Base-by-base conservation (phyloP, 2,329 filamentous ascomycete species). In the Tolypocladium pustulatum region DNA sequence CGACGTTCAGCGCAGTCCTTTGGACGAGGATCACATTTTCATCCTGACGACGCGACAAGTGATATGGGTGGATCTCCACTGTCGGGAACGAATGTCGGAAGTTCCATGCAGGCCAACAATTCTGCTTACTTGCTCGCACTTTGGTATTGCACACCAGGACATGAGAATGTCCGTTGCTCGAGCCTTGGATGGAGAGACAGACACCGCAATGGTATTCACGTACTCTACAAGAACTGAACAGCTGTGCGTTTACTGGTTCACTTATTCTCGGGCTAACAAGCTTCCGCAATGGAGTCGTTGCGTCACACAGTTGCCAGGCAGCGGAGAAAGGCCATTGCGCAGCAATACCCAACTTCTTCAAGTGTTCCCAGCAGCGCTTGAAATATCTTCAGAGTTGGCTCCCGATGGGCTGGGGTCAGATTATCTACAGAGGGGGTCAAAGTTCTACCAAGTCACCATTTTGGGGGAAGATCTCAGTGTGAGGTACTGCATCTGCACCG, bases 11-110 rank as follows among this genome's bases (percentile, higher is more conserved):
- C 64, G 70, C 10, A 81, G 81, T 59, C 76, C 78, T 1, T 65
- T 69, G 2, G 72, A 78, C 57, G 71, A 74, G 6, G 72, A 75
- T 32, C 77, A 82, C n/a, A 65, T 84, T 1, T 81, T 85, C 59
- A 71, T 89, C 12, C 71, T 89, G 52, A 89, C 85, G 1, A 78
- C 76, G 15, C 74, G 73, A 0, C 73, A 73, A 34, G 58, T 88
- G 0, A 72, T 79, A 38, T 76, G 81, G 72, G 63, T 83, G n/a
- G 72, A 78, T 54, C 65, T 81, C 17, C 68, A 64, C 55, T 60
- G 59, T 54, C 57, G 61, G 12, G 58, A 57, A 7, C 59, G 25
- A 27, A 51, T 52, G 36, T 60, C 63, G 7, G 60, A 61, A 6
- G 54, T 41, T 8, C 38, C 55, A 0, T 22, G 59, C 10, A 66